phyloP scores from a whole-genome alignment of 768 basidiomycete species.

The Rhodotorula paludigena region DNA sequence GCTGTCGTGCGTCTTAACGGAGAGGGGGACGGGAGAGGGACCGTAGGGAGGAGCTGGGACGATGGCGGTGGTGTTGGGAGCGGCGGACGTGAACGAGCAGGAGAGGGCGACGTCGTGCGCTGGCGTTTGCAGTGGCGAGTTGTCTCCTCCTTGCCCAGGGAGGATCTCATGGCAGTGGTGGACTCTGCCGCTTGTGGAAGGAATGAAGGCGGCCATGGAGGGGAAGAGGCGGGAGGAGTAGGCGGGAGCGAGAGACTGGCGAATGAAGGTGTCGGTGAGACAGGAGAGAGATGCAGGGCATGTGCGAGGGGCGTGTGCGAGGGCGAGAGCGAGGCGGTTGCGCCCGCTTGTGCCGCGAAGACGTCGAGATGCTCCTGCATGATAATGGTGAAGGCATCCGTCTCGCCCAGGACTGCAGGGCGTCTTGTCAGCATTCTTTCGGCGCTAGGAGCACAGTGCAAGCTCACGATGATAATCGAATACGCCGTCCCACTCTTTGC shows the following conservation, averaged over 20 bases:
- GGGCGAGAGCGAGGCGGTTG: background rate
- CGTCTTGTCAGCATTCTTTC: too few relatives aligned
- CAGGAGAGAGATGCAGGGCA: too few relatives aligned
- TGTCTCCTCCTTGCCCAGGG: too few relatives aligned
- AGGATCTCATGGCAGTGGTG: too few relatives aligned
- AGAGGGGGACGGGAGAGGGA: background rate
- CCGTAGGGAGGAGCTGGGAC: background rate
- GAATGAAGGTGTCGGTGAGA: too few relatives aligned
- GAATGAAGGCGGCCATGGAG: too few relatives aligned
- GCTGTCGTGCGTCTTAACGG: too few relatives aligned
- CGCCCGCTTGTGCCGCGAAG: background rate
- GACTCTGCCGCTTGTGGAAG: too few relatives aligned
- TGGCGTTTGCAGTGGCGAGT: background rate
- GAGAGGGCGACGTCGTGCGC: background rate
- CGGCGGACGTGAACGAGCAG: background rate
- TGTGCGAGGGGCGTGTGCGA: too few relatives aligned
- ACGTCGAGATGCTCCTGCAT: background rate
- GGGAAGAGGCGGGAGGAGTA: too few relatives aligned
- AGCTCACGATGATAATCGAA: constrained; percentile 69
- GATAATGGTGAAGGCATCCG: background rate
- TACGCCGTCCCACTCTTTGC: constrained; percentile 73
- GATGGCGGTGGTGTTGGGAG: background rate
- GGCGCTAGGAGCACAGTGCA: background rate
- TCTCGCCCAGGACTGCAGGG: constrained; percentile 1
- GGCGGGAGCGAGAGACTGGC: too few relatives aligned